Evolutionary conservation across 129 eudicot species (phyloP).

Genomic region (Escallonia rubra): DNA sequence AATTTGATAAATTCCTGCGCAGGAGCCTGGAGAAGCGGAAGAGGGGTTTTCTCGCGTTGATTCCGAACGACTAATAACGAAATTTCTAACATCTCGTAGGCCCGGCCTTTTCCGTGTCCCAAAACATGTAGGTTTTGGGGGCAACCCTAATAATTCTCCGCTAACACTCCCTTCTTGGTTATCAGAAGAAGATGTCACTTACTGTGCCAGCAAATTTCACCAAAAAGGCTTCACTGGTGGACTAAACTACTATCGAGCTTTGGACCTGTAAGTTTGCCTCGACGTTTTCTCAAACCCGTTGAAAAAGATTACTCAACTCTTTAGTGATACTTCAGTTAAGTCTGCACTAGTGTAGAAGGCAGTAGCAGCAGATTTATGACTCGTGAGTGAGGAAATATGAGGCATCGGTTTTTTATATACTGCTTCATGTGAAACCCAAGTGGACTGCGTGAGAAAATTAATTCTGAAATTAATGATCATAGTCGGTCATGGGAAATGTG

Average conservation of each 20-base stretch:
- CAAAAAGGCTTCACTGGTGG: conserved; percentile 89
- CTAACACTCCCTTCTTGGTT: conserved; percentile 74
- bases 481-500: too few relatives aligned
- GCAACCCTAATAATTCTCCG: conserved; percentile 35
- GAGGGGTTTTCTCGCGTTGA: conserved; percentile 72
- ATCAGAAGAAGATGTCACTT: conserved; percentile 65
- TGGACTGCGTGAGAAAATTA: too few relatives aligned
- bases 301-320: too few relatives aligned
- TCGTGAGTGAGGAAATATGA: too few relatives aligned
- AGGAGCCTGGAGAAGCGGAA: conserved; percentile 81
- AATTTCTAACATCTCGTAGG: conserved; percentile 49
- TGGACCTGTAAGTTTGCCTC: conserved; percentile 64
- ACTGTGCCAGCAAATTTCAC: conserved; percentile 50
- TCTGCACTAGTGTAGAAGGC: too few relatives aligned
- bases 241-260: conserved; percentile 69
- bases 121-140: conserved; percentile 64
- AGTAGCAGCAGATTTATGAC: too few relatives aligned
- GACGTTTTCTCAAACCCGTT: neutral
- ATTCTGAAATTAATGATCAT: too few relatives aligned
- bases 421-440: too few relatives aligned
- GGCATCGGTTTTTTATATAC: too few relatives aligned
- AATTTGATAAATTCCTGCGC: conserved; percentile 2
- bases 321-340: too few relatives aligned
- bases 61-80: conserved; percentile 49
- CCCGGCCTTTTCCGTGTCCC: conserved; percentile 52